Evolutionary conservation across 2,329 filamentous ascomycete genomes (phyloP), one percentile per base, ranked within the genome.

Genomic region (Aspergillus ustus): DNA sequence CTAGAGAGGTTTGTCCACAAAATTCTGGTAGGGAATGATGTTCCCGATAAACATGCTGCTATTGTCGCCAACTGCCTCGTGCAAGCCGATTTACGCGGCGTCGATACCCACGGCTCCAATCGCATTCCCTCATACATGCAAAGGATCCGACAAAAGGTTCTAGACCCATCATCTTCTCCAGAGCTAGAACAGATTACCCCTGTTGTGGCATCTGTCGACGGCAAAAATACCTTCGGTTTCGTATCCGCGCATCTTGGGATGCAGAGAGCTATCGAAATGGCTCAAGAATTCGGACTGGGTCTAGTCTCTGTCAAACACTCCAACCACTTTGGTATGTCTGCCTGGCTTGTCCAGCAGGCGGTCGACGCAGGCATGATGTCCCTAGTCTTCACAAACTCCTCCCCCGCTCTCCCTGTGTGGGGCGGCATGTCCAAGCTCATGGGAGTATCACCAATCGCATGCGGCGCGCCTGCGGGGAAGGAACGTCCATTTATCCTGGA

Each of bases 291-390:
- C 69, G 91, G 91, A 13, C 91, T 94, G 64, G 91, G 91, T 28
- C 88, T 95, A 84, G 89, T 89, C 0, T 87, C 85, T 61, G 82
- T 94, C 70, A 90, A 88, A 74, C 89, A 90, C 75, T 91, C 88
- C 45, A 94, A 94, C 69, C 91, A 94, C 74, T 93, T 91, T 69
- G 91, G 91, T 57, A 95, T 95, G 91, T 85, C 85, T 3, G 91
- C 91, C 0, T 94, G 91, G 89, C 72, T 93, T 0, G 90, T 93
- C 11, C 89, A 91, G 73, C 88, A 92, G 75, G 91, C 91, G 0
- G 75, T 93, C 15, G 89, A 94, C 61, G 87, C 85, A 0, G 82
- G 83, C 43, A 87, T 91, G 85, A 88, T 91, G 84, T 86, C 83
- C 59, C 80, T 90, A 17, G 88, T 90, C 2, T 91, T 91, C 65